Base-by-base conservation (phyloP, 192 early-diverging fungal genomes). In the Pilaira anomala region DNA sequence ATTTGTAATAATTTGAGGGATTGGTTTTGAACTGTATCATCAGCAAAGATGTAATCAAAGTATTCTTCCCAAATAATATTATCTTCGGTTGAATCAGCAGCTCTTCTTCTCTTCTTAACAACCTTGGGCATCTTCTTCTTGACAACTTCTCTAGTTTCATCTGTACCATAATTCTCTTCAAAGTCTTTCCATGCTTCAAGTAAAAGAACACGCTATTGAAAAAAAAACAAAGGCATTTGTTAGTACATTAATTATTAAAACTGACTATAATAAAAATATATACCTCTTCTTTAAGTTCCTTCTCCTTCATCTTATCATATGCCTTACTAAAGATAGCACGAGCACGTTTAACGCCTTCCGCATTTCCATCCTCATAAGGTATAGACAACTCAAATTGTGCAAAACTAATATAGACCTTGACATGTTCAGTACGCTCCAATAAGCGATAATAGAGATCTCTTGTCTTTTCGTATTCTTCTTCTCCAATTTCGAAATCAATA, bases 11-110 rank as follows among this genome's bases (percentile, higher is more conserved):
- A 78, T 76, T 95, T 98, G 64, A 98, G 83, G 68, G 89, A 89
- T 8, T 93, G 84, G 36, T 85, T 83, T 51, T 95, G 89, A 6
- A 80, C 80, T 65, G 95, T 88, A 64, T 99, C 97, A 60, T 99
- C 97, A 28, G 95, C 94, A 75, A 97, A 99, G 52, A 99, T 88
- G 73, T 98, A 98, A 66, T 98, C 96, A 81, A 91, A 93, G 85
- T 96, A 99, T 83, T 99, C 97, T 72, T 99, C 97, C 87, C 90
- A 85, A 22, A 88, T 83, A 28, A 78, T 79, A 50, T 80, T 80
- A 22, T 67, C 82, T 19, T 78, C 81, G 18, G 78, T 68, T 61
- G 81, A 77, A 46, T 84, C 85, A 21, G 81, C 79, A 11, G 89
- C 74, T 60, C 80, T 74, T 65, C 95, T 81, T 62, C 94, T 83